Base-by-base conservation (phyloP, 192 early-diverging fungal genomes). In the Linnemannia schmuckeri region DNA sequence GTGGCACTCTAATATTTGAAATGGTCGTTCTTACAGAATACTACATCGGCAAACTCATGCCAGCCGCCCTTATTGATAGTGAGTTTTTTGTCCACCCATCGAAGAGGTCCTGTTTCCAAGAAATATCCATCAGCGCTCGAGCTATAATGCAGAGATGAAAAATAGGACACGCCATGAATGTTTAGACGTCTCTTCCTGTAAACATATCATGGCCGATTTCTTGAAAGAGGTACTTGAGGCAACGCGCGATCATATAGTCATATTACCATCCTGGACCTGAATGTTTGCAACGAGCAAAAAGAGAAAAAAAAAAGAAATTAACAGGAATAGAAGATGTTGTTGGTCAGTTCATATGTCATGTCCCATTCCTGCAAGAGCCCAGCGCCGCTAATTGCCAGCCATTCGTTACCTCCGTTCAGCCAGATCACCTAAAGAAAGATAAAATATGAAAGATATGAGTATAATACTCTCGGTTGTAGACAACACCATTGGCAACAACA, bases 91-190 rank as follows among this genome's bases (percentile, higher is more conserved):
- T 93, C 83, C 7, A 74, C 73, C 40, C 93, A 83, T 46, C 92
- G 84, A 69, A 88, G 88, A 35, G 93, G 92, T 61, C 93, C 93
- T 80, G 85, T 89, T 66, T 94, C 93, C 52, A 94, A 82, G 82
- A 94, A 94, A 66, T 93, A 77, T 42, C 93, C 93, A 87, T 94
- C 93, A 88, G 94, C 94, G 72, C 92, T 93, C 47, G 80, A 72
- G 42, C 78, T 88, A 80, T 4, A 6, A 40, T 2, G 18, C 5
- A 52, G 5, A 47, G 2, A 17, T 22, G 6, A 18, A 49, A 63
- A 27, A 17, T 49, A n/a, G 49, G 47, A 13, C 4, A 66, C 41
- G 46, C 35, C 22, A 33, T 52, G 37, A 22, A 13, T 4, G 4
- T 13, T 66, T 66, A 66, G 61, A 30, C 10, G 30, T 13, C 12